Base-by-base conservation (phyloP, 768 basidiomycete genomes). In the Phylloporus sp. region DNA sequence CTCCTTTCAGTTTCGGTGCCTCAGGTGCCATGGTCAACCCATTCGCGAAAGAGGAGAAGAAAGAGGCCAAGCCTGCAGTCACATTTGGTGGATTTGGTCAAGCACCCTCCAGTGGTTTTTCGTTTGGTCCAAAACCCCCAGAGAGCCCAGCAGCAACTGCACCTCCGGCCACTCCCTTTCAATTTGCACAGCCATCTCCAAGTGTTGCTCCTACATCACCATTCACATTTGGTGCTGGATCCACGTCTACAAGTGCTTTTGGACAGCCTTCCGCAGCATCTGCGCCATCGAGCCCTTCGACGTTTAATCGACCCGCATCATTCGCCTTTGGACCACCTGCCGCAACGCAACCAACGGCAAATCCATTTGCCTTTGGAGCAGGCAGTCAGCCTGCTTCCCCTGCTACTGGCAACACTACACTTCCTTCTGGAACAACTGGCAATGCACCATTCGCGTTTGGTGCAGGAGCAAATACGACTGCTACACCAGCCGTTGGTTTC, bases 371-470 rank as follows among this genome's bases (percentile, higher is more conserved):
- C 9, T 85, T 85, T 60, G 81, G 77, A 20, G 15, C 58, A 29
- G 72, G 78, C 32, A 77, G 74, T 58, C 82, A 82, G 57, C 82
- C 84, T 46, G 76, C 74, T 35, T 85, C 83, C 10, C 83, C 83
- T 24, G 81, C 78, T 40, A 68, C 69, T 48, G 68, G 67, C 16
- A 69, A 57, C 23, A 62, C 64, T n/a, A 72, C 61, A 29, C 54
- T 75, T 44, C 67, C 60, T 5, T 43, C 56, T 27, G 62, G 56
- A 36, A 58, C 80, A 6, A 50, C 56, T 8, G 59, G 65, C 11
- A 54, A 43, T n/a, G 4, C 63, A 28, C 23, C 66, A 23, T 70
- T 72, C 45, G 27, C 69, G 32, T 82, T 82, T 52, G 75, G 76
- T 50, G 60, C 56, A 35, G 59, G 62, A 5, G 12, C 56, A 26